Evolutionary conservation across 2,329 filamentous ascomycete species (phyloP).

Genomic region (Clarireedia monteithiana): DNA sequence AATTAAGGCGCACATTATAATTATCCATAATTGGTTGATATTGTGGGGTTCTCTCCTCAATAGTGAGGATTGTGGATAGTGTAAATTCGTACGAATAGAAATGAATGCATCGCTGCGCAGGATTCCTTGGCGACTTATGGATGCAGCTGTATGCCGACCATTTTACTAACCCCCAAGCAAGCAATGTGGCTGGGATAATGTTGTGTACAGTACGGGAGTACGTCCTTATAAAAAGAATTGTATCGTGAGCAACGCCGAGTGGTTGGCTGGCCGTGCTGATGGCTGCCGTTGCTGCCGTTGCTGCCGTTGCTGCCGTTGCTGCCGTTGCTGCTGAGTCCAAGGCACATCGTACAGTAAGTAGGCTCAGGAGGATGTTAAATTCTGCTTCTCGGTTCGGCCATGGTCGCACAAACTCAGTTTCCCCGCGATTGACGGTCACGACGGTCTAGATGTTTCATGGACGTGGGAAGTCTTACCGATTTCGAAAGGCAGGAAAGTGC

Average conservation of each 20-base stretch:
- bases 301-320: too few relatives aligned
- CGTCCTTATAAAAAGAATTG: background rate
- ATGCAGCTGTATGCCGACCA: background rate
- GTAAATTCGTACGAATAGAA: background rate
- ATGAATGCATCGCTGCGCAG: background rate
- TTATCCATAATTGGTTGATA: background rate
- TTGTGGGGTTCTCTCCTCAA: background rate
- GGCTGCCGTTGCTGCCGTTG: too few relatives aligned
- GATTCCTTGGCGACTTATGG: background rate
- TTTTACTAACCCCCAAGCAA: background rate
- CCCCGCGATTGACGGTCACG: background rate
- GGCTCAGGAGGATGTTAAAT: background rate
- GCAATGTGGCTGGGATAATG: background rate
- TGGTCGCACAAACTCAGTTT: background rate
- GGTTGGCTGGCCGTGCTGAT: background rate
- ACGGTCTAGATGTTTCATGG: background rate
- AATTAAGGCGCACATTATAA: constrained; percentile 2
- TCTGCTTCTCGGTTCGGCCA: background rate
- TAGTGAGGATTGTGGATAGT: background rate
- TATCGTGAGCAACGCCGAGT: background rate
- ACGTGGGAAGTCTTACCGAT: constrained; percentile 5
- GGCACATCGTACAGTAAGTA: background rate
- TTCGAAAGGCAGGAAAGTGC: background rate
- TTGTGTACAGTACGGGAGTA: background rate
- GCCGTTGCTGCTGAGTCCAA: background rate